Conservation (phyloP, 2,329 filamentous ascomycete genomes). For the Canariomyces notabilis region DNA sequence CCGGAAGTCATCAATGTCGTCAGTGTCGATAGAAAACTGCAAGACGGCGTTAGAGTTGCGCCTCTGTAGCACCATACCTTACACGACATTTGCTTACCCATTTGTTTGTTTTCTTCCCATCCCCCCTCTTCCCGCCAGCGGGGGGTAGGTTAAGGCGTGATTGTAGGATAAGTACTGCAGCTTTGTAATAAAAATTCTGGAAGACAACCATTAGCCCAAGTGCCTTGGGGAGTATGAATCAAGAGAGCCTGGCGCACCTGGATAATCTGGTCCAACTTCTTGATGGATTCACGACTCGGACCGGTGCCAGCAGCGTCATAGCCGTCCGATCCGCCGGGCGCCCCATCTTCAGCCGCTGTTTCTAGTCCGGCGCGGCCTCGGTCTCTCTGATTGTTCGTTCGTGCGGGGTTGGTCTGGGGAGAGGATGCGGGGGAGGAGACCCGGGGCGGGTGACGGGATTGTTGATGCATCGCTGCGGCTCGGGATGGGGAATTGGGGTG, state of each 20-base stretch:
- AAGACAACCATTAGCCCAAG: conserved; percentile 11
- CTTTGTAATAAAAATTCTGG: conserved; percentile 89
- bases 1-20: conserved; percentile 83
- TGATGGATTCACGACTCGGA: conserved; percentile 61
- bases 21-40: conserved; percentile 91
- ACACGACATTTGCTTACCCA: conserved; percentile 54
- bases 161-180: conserved; percentile 76
- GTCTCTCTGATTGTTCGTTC: conserved; percentile 72
- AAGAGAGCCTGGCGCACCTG: conserved; percentile 52
- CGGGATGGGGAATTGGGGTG: conserved; percentile 11
- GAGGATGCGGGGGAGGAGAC: conserved; percentile 68
- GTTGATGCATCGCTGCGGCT: conserved; percentile 72
- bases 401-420: conserved; percentile 64
- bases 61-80: background rate
- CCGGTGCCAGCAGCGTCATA: conserved; percentile 33
- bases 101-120: conserved; percentile 66
- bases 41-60: conserved; percentile 11
- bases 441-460: conserved; percentile 69
- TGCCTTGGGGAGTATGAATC: background rate
- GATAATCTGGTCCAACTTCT: conserved; percentile 88
- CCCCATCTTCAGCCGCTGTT: conserved; percentile 35
- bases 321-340: conserved; percentile 44
- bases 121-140: conserved; percentile 42
- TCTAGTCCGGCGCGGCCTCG: conserved; percentile 42
- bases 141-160: conserved; percentile 68